Base-by-base conservation (phyloP, 768 basidiomycete species). In the Rhodosporidiobolus odoratus region DNA sequence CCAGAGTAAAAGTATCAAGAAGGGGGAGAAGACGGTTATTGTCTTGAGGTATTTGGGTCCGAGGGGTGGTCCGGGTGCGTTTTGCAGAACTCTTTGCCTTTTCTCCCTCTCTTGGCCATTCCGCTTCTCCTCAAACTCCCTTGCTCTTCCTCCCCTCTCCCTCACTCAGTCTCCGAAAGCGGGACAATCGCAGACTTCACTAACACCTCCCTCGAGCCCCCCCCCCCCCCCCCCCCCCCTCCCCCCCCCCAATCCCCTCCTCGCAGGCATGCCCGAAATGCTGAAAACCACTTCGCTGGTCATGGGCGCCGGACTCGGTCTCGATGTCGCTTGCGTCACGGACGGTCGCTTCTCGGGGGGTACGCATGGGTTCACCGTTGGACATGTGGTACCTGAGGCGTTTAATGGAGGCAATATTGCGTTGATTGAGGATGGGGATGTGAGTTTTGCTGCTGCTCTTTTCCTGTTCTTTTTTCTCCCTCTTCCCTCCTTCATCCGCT, bases 241-340 rank as follows among this genome's bases (percentile, higher is more conserved):
- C 53, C 8, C 53, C 16, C 27, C 53, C 43, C 27, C 30, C 53
- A 37, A 34, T 52, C 30, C 32, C 35, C 34, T 19, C 35, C 48
- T 17, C 48, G 16, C 68, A 89, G 92, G 93, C 72, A 99, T 99
- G 95, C 95, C 93, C 59, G 96, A 99, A 83, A 99, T 99, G 96
- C 84, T 98, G 68, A 97, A 97, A 58, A 74, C 72, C 34, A 98
- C 95, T 40, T 91, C 91, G 82, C 79, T 98, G 77, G 93, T 99
- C 80, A 98, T 99, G 91, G 96, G 96, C 65, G 96, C 96, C 19
- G 96, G 96, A 17, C 84, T 98, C 17, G 96, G 96, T 17, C 83
- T 89, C 74, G 95, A 98, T 76, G 96, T 98, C 58, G 95, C 95
- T 47, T 97, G 92, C 80, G 81, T 99, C 74, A 99, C 96, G 25